Evolutionary conservation across 1,284 basidiomycete species (phyloP).

Genomic region (Volvariella surrecta): DNA sequence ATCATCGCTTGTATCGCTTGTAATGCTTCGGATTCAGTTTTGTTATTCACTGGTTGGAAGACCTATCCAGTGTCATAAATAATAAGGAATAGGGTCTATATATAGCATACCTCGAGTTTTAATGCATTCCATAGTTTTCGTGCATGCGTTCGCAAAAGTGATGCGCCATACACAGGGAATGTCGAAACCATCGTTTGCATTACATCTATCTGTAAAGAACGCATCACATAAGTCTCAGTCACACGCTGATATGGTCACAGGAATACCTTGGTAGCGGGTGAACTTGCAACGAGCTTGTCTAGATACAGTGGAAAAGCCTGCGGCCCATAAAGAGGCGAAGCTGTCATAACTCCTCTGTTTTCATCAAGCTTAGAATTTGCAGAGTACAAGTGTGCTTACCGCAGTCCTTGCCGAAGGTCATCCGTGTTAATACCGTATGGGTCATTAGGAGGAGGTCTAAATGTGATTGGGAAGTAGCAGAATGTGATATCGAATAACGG

Average conservation of each 20-base stretch:
- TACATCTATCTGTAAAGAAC: conserved; percentile 60
- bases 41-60: conserved; percentile 78
- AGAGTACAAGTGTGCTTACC: conserved; percentile 31
- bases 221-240: background rate
- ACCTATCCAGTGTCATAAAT: conserved; percentile 43
- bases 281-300: conserved; percentile 86
- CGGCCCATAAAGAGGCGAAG: conserved; percentile 78
- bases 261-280: conserved; percentile 83
- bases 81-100: background rate
- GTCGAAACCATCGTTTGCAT: conserved; percentile 68
- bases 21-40: conserved; percentile 69
- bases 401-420: conserved; percentile 72
- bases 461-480: conserved; percentile 99
- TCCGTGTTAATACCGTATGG: conserved; percentile 90
- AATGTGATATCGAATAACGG: conserved; percentile 93
- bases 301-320: conserved; percentile 85
- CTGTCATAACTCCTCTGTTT: conserved; percentile 55
- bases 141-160: conserved; percentile 52
- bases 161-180: conserved; percentile 76
- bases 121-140: conserved; percentile 81
- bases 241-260: conserved; percentile 1
- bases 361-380: conserved; percentile 14
- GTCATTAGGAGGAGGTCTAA: conserved; percentile 90
- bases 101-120: conserved; percentile 67
- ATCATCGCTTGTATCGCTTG: conserved; percentile 65